These are phyloP conservation scores for Geotrichum siamense DNA, from an alignment of 1,139 yeast genomes.

Conservation along the genomic window DNA sequence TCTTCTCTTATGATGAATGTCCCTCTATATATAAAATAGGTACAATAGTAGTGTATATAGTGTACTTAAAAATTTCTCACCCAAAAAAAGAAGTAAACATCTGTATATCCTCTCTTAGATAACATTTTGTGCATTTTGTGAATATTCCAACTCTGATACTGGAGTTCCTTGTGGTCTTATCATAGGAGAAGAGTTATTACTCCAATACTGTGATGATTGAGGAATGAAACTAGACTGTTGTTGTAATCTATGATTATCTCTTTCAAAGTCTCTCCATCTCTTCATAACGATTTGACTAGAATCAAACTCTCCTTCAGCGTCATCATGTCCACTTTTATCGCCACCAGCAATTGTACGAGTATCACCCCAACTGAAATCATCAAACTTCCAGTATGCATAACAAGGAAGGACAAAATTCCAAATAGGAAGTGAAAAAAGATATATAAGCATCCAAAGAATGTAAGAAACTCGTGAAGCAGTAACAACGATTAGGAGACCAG, in stretches of 20 bases:
- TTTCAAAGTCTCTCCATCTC: conserved; percentile 90
- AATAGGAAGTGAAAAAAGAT: conserved; percentile 75
- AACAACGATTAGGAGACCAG: conserved; percentile 78
- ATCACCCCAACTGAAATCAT: conserved; percentile 98
- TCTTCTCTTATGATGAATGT: too few relatives aligned
- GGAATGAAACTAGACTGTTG: conserved; percentile 1
- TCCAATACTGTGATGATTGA: conserved; percentile 10
- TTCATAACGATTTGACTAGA: conserved; percentile 81
- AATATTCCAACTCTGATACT: conserved; percentile 7
- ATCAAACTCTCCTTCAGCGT: conserved; percentile 74
- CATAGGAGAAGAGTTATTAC: conserved; percentile 14
- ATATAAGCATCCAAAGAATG: conserved; percentile 73
- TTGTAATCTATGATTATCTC: conserved; percentile 38
- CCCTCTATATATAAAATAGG: too few relatives aligned
- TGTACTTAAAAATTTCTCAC: too few relatives aligned
- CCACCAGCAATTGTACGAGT: conserved; percentile 82
- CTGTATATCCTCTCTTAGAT: too few relatives aligned
- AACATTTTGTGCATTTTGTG: conserved; percentile 13
- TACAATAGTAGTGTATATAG: too few relatives aligned
- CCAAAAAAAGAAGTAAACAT: too few relatives aligned
- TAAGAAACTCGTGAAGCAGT: conserved; percentile 78
- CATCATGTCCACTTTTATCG: conserved; percentile 57
- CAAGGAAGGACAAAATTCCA: conserved; percentile 92
- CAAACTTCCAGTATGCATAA: conserved; percentile 94
- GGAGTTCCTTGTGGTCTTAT: conserved; percentile 15